These are phyloP conservation scores for Cicer cuneatum DNA, from an alignment of 306 rosid genomes.

Conservation along the genomic window DNA sequence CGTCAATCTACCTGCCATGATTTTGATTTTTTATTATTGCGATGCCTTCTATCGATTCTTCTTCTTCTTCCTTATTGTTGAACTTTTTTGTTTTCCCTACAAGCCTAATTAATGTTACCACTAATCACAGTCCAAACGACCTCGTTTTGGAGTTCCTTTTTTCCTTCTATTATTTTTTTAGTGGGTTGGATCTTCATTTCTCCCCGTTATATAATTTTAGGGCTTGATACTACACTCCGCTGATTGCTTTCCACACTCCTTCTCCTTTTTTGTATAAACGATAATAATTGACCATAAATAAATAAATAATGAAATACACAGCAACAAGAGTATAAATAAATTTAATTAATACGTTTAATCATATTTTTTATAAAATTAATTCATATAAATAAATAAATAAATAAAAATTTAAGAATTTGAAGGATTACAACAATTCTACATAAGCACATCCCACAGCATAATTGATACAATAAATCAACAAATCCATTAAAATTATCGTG, in stretches of 20 bases:
- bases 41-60: slow-evolving; percentile 35
- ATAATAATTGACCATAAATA: no score
- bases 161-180: neutral
- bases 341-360: no score
- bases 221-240: neutral
- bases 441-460: no score
- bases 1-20: slow-evolving; percentile 81
- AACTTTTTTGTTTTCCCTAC: neutral
- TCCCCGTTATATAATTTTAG: neutral
- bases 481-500: no score
- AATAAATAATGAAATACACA: no score
- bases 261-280: neutral
- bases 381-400: no score
- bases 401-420: no score
- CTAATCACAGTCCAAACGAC: slow-evolving; percentile 20
- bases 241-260: neutral
- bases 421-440: no score
- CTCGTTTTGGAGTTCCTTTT: neutral
- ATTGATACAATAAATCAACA: no score
- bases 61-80: slow-evolving; percentile 10
- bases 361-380: no score
- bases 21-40: slow-evolving; percentile 34
- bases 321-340: no score
- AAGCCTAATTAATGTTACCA: neutral
- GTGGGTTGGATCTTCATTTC: slow-evolving; percentile 7